Evolutionary conservation across 2,329 filamentous ascomycete species (phyloP), one percentile per base, ranked within the genome.

Genomic region (Metarhizium brunneum): DNA sequence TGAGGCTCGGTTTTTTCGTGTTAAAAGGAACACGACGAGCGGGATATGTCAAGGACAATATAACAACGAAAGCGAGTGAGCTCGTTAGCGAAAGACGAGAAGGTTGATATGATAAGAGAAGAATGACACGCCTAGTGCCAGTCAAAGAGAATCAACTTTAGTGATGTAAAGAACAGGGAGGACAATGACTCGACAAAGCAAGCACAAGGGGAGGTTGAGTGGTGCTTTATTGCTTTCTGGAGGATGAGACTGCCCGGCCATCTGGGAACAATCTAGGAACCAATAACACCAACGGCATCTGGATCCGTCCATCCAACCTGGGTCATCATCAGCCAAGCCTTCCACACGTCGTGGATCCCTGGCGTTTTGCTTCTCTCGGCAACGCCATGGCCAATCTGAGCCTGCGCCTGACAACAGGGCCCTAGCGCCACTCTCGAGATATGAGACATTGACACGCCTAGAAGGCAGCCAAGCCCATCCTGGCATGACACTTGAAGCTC

Each of bases 361-460:
- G 52, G n/a, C 30, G 16, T 32, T 20, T 38, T 53, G 36, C 47
- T 54, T 35, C 7, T 50, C 47, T 50, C 36, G 47, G 47, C 53
- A 50, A 36, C 45, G 47, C 53, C 47, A 50, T 50, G 14, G 10
- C 45, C 20, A 49, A 11, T 38, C 16, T 35, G 32, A 8, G 32
- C 32, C 25, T 25, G 25, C 25, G 4, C 25, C 25, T 25, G 25
- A 25, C 25, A 25, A 25, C 25, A 25, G 25, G 32, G 32, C 52
- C 43, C 45, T 48, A 43, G 18, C 30, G n/a, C 32, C 43, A 32
- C 45, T n/a, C 45, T 43, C 36, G 53, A 43, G 47, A 50, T 16
- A 30, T 54, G 53, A 50, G 53, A 54, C 53, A 54, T 43, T 49
- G 45, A 20, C 52, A 54, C 52, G 35, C 43, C 45, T n/a, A 40